Conservation (phyloP, 2,329 filamentous ascomycete species). For the Verticillium tricorpus region DNA sequence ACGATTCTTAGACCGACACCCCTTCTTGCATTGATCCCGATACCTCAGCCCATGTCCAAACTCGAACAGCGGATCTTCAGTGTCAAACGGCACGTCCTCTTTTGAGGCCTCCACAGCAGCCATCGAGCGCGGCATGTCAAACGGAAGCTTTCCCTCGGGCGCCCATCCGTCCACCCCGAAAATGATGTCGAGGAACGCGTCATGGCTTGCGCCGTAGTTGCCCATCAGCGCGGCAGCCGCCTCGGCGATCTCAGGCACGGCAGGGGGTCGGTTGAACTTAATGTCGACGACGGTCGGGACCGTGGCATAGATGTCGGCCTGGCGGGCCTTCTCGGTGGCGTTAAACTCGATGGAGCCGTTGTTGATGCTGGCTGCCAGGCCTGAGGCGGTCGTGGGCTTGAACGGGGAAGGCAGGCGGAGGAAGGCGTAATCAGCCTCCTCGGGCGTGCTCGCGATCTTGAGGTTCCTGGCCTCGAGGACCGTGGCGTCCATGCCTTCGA, state of each 20-base stretch:
- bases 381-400: constrained; percentile 20
- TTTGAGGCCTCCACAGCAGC: constrained; percentile 30
- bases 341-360: constrained; percentile 36
- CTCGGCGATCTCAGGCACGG: constrained; percentile 34
- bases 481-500: constrained; percentile 10
- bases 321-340: constrained; percentile 18
- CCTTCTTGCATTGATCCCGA: constrained; percentile 18
- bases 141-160: constrained; percentile 37
- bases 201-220: constrained; percentile 32
- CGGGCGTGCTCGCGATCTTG: constrained; percentile 26
- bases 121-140: constrained; percentile 40
- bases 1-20: neutral
- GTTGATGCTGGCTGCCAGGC: constrained; percentile 18
- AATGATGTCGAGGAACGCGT: constrained; percentile 39
- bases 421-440: constrained; percentile 35
- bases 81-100: constrained; percentile 24
- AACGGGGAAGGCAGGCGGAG: constrained; percentile 27
- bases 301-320: constrained; percentile 27
- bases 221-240: constrained; percentile 31
- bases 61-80: constrained; percentile 20
- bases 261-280: constrained; percentile 35
- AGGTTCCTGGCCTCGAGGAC: constrained; percentile 15
- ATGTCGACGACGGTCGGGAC: constrained; percentile 39
- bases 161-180: constrained; percentile 24
- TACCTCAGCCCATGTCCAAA: constrained; percentile 25